phyloP scores from a whole-genome alignment of 768 basidiomycete species.

The Boletus tomentosulus region DNA sequence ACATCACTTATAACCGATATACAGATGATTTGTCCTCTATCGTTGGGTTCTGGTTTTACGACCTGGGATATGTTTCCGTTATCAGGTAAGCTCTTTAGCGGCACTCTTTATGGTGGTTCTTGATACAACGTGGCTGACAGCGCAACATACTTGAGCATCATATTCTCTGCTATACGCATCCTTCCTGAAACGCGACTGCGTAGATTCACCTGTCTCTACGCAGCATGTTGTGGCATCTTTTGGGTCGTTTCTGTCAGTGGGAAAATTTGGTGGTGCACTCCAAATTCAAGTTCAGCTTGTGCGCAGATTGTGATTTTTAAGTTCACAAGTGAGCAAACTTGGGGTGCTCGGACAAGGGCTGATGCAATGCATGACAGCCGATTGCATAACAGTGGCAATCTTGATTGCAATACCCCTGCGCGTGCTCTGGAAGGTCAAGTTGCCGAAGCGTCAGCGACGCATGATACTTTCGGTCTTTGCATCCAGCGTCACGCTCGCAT shows the following conservation, averaged over 20 bases:
- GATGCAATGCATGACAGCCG: slow-evolving; percentile 1
- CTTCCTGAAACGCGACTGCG: background rate
- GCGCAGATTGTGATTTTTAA: background rate
- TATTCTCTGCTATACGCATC: slow-evolving; percentile 16
- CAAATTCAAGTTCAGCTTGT: slow-evolving; percentile 1
- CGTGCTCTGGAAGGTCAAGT: slow-evolving; percentile 15
- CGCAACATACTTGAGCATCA: slow-evolving; percentile 10
- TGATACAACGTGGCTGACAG: background rate
- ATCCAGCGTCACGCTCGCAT: slow-evolving; percentile 3
- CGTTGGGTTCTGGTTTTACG: slow-evolving; percentile 7
- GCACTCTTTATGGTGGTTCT: background rate
- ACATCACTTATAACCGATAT: background rate
- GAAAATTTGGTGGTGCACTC: slow-evolving; percentile 10
- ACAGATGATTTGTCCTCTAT: background rate
- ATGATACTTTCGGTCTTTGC: slow-evolving; percentile 19
- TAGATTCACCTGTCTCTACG: background rate
- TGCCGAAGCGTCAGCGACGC: slow-evolving; percentile 9
- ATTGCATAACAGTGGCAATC: slow-evolving; percentile 4
- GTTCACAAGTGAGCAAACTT: slow-evolving; percentile 4
- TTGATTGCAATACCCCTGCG: slow-evolving; percentile 11
- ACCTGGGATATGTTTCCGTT: slow-evolving; percentile 4
- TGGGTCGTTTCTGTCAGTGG: background rate
- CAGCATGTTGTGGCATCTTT: background rate
- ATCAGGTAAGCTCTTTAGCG: background rate
- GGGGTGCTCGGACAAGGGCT: background rate